Evolutionary conservation across 1,284 basidiomycete species (phyloP).

Genomic region (Apiotrichum porosum): DNA sequence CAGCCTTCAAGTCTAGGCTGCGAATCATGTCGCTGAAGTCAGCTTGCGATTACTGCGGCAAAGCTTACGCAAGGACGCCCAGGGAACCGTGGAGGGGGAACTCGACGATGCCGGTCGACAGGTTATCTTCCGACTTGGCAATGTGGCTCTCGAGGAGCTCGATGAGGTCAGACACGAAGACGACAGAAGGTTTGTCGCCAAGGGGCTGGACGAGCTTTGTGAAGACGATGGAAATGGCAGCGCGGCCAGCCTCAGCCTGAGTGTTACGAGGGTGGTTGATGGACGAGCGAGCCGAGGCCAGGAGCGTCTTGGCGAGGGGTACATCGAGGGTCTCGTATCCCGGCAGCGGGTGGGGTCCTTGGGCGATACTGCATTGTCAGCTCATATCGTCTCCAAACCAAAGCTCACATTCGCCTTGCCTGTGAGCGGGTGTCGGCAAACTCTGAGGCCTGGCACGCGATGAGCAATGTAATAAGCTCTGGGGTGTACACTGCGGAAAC

Average conservation of each 20-base stretch:
- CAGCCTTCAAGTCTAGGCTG: slow-evolving; percentile 16
- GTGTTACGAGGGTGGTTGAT: slow-evolving; percentile 42
- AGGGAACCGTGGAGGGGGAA: slow-evolving; percentile 42
- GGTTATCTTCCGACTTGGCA: slow-evolving; percentile 24
- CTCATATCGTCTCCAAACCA: no score
- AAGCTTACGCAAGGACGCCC: slow-evolving; percentile 33
- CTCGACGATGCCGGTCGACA: slow-evolving; percentile 33
- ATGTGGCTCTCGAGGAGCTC: slow-evolving; percentile 31
- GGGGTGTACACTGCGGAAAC: slow-evolving; percentile 24
- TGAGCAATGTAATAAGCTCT: slow-evolving; percentile 31
- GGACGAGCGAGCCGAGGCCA: slow-evolving; percentile 26
- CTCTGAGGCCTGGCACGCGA: slow-evolving; percentile 43
- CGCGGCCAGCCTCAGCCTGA: slow-evolving; percentile 46
- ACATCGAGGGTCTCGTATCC: slow-evolving; percentile 28
- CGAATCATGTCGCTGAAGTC: slow-evolving; percentile 23
- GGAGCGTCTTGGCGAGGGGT: slow-evolving; percentile 12
- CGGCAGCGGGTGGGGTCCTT: slow-evolving; percentile 32
- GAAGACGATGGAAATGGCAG: slow-evolving; percentile 39
- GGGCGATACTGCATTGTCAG: slow-evolving; percentile 27
- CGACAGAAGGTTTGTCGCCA: slow-evolving; percentile 9
- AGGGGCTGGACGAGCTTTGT: slow-evolving; percentile 22
- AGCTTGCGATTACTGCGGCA: neutral
- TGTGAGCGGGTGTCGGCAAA: slow-evolving; percentile 39
- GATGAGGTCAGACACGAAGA: slow-evolving; percentile 26
- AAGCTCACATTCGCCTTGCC: slow-evolving; percentile 39